Conservation (phyloP, 2,329 filamentous ascomycete species). For the Cladophialophora exuberans region DNA sequence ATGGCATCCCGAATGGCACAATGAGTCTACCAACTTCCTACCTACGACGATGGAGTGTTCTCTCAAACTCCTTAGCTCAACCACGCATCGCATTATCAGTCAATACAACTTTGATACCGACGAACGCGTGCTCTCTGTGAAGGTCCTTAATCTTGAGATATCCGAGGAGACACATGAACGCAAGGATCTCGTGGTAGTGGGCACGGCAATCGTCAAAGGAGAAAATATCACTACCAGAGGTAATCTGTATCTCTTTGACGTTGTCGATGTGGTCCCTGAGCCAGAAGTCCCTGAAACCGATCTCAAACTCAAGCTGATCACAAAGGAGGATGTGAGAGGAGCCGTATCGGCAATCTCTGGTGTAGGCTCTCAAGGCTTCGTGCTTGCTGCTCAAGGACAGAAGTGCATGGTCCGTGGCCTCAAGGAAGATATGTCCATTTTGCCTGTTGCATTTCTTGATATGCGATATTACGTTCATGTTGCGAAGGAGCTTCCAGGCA, state of each 20-base stretch:
- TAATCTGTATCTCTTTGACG: constrained; percentile 85
- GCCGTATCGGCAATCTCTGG: constrained; percentile 85
- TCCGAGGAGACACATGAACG: constrained; percentile 90
- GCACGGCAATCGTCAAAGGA: constrained; percentile 82
- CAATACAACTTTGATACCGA: constrained; percentile 70
- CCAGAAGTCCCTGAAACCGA: constrained; percentile 84
- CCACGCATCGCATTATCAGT: constrained; percentile 78
- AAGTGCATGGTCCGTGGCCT: constrained; percentile 96
- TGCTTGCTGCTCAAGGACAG: constrained; percentile 89
- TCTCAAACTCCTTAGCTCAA: constrained; percentile 77
- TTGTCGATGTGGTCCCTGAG: constrained; percentile 89
- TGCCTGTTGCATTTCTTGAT: constrained; percentile 96
- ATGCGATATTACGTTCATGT: constrained; percentile 91
- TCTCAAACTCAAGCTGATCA: constrained; percentile 80
- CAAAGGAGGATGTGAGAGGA: constrained; percentile 88
- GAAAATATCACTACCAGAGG: constrained; percentile 89
- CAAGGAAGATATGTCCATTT: constrained; percentile 88
- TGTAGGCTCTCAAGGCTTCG: constrained; percentile 83
- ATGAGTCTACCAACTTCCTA: constrained; percentile 60
- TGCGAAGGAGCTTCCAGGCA: constrained; percentile 80
- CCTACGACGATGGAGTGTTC: constrained; percentile 73
- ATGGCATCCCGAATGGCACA: constrained; percentile 77
- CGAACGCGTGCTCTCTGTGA: constrained; percentile 79
- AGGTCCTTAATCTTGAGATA: constrained; percentile 82
- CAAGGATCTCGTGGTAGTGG: constrained; percentile 78